A percentile compares a stretch with the other conserved stretches of the same genome.
These are phyloP conservation scores for Schizophyllum amplum DNA, from an alignment of 1,284 basidiomycete genomes.

Conservation along the genomic window DNA sequence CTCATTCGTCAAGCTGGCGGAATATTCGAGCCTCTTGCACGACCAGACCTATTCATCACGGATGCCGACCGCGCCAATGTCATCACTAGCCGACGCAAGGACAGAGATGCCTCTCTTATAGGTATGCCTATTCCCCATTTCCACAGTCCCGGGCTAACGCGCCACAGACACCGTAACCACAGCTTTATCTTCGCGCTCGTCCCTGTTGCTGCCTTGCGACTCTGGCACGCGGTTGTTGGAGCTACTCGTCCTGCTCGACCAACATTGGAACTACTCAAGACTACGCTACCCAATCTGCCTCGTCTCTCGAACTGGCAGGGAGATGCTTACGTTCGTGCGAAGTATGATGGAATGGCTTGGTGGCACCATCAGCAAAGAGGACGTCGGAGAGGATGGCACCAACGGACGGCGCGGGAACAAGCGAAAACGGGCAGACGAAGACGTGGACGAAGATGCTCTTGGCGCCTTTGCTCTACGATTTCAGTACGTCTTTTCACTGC, in stretches of 20 bases:
- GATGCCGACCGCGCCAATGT: constrained; percentile 82
- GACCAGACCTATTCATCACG: constrained; percentile 91
- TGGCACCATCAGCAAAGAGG: constrained; percentile 85
- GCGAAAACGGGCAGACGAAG: constrained; percentile 55
- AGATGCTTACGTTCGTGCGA: constrained; percentile 91
- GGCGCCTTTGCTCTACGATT: constrained; percentile 72
- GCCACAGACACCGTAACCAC: constrained; percentile 75
- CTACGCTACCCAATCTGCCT: constrained; percentile 86
- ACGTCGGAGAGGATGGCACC: constrained; percentile 68
- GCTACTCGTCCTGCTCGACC: constrained; percentile 89
- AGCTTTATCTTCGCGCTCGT: constrained; percentile 70
- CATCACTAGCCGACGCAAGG: constrained; percentile 82
- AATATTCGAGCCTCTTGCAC: constrained; percentile 80
- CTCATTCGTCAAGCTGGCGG: constrained; percentile 68
- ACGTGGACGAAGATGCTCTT: constrained; percentile 64
- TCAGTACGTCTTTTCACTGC: constrained; percentile 35
- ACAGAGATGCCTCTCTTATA: constrained; percentile 84
- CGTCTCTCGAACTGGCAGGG: constrained; percentile 82
- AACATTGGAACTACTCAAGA: constrained; percentile 91
- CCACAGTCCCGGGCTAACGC: constrained; percentile 8
- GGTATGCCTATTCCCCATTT: constrained; percentile 38
- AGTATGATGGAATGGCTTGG: constrained; percentile 99
- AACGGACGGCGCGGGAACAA: constrained; percentile 46
- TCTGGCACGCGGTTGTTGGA: constrained; percentile 91
- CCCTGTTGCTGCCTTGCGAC: constrained; percentile 88